Base-by-base conservation (phyloP, 2,329 filamentous ascomycete species). In the Penicillium sp. region DNA sequence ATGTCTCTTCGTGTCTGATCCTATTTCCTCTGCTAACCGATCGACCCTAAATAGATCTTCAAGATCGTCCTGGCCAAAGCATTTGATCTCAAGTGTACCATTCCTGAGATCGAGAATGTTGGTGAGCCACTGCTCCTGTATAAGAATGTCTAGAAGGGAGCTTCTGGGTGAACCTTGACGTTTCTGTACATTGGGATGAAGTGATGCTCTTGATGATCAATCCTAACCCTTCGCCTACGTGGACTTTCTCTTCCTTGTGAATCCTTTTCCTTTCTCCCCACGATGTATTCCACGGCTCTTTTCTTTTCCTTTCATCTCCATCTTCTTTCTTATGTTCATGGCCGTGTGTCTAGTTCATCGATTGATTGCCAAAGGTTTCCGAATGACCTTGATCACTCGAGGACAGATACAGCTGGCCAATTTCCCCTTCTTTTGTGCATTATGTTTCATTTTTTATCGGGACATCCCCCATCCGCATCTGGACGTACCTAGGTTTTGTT, bases 41-140 rank as follows among this genome's bases (percentile, higher is more conserved):
- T 71, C 54, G 3, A 78, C 54, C 14, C 16, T 14, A 9, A 18
- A 2, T 67, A 97, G 93, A 99, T 99, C 71, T 99, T 99, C 85
- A 99, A 99, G 77, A 99, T 99, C 67, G 94, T 99, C 54, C 84
- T 99, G 21, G 96, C 93, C 61, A 99, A 99, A 78, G 94, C 94
- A 2, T 99, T 99, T 72, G 94, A 99, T 74, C 84, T 99, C 54
- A 97, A 97, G 75, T 99, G 94, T 81, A 99, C 94, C 26, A 97
- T 99, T 71, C 94, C 94, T 44, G 94, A 99, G 77, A 97, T 99
- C 75, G 93, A 97, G 77, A 95, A 97, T 73, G 89, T 97, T 53
- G 94, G 94, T 76, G 94, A 99, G 77, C 94, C 94, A 19, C 82
- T 99, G 47, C 83, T 99, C 43, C 84, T 99, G 61, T 99, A 99